Evolutionary conservation across 2,329 filamentous ascomycete genomes (phyloP).

Genomic region (Tolypocladium pustulatum): DNA sequence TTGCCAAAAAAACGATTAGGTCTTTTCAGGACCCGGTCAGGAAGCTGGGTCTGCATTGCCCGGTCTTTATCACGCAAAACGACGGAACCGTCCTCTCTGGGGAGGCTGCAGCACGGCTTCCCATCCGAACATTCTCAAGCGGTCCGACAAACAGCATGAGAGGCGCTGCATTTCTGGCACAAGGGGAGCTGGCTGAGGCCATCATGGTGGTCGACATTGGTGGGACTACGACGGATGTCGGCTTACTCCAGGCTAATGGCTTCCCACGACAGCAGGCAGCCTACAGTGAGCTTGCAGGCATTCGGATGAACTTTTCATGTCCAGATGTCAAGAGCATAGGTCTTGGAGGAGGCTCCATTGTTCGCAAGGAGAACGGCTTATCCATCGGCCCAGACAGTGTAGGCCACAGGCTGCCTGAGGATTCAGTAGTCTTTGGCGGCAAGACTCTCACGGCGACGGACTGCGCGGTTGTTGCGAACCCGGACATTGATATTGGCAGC

Average conservation of each 20-base stretch:
- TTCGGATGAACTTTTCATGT: constrained; percentile 50
- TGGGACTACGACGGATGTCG: constrained; percentile 56
- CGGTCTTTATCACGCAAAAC: constrained; percentile 52
- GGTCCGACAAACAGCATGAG: constrained; percentile 55
- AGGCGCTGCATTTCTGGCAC: constrained; percentile 49
- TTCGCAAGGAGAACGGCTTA: constrained; percentile 27
- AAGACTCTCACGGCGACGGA: constrained; percentile 49
- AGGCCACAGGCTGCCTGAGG: constrained; percentile 42
- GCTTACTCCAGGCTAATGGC: constrained; percentile 47
- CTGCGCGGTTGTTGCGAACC: constrained; percentile 26
- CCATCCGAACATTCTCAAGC: constrained; percentile 51
- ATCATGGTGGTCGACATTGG: constrained; percentile 57
- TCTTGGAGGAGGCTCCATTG: constrained; percentile 46
- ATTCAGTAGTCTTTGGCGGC: constrained; percentile 47
- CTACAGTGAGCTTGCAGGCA: constrained; percentile 50
- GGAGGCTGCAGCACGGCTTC: constrained; percentile 40
- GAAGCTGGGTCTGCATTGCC: constrained; percentile 37
- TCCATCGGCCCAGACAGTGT: constrained; percentile 53
- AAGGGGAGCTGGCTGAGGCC: constrained; percentile 22
- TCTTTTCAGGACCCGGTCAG: constrained; percentile 43
- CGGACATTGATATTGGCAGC: constrained; percentile 29
- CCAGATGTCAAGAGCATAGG: constrained; percentile 51
- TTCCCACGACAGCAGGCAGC: constrained; percentile 54
- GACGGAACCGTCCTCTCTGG: constrained; percentile 50
- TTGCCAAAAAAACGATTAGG: constrained; percentile 45